Conservation (phyloP, 306 rosid species). For the Pterocarpus santalinus region DNA sequence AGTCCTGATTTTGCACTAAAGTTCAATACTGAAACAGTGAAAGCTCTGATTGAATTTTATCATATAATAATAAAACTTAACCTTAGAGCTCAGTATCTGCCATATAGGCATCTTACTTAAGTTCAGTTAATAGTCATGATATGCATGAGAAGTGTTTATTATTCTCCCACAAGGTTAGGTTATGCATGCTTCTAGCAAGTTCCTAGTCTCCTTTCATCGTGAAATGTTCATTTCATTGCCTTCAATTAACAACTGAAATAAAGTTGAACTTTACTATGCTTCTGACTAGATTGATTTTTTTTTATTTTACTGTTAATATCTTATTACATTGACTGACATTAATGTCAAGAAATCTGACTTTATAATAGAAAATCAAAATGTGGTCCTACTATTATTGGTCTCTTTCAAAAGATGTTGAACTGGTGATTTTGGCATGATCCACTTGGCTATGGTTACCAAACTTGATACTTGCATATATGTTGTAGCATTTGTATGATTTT, state of each 20-base stretch:
- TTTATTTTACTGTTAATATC: too few species aligned
- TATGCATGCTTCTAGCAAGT: background rate
- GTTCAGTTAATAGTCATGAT: conserved; percentile 1
- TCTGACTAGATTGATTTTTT: too few species aligned
- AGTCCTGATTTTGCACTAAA: background rate
- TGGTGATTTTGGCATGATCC: too few species aligned
- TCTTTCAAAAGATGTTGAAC: too few species aligned
- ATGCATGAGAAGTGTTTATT: background rate
- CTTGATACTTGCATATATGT: too few species aligned
- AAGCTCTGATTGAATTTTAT: conserved; percentile 14
- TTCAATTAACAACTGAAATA: background rate
- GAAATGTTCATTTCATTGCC: background rate
- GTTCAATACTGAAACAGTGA: background rate
- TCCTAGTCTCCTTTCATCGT: background rate
- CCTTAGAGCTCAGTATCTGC: conserved; percentile 1
- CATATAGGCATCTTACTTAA: conserved; percentile 1
- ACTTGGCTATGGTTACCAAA: too few species aligned
- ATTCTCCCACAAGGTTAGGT: background rate
- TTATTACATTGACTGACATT: too few species aligned
- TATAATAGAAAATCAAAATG: too few species aligned
- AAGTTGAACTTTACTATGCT: too few species aligned
- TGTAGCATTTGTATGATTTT: too few species aligned
- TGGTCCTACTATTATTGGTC: too few species aligned
- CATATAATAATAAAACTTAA: background rate
- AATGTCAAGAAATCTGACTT: too few species aligned